phyloP scores from a whole-genome alignment of 1,284 basidiomycete genomes.

The Ceratobasidium sp. region DNA sequence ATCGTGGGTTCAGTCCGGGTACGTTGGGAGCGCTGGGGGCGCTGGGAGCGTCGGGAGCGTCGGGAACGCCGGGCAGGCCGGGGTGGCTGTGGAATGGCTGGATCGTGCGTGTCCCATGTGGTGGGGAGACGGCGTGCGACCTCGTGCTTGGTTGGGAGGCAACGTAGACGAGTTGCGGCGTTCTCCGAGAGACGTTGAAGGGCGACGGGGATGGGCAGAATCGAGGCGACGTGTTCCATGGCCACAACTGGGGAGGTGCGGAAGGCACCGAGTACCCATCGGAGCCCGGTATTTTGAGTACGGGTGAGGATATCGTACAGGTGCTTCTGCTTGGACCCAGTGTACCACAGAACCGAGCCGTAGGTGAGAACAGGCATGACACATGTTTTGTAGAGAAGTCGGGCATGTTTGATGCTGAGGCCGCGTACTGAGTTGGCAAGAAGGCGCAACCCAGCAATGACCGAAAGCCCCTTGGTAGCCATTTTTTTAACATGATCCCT shows the following conservation, averaged over 20 bases:
- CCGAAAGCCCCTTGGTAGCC: constrained; percentile 47
- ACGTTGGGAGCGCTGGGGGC: too few relatives aligned
- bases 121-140: background rate
- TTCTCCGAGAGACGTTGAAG: constrained; percentile 44
- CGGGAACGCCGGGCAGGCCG: too few relatives aligned
- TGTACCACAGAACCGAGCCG: constrained; percentile 53
- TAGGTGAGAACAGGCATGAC: constrained; percentile 40
- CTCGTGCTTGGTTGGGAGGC: background rate
- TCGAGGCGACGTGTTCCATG: constrained; percentile 52
- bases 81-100: background rate
- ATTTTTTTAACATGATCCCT: constrained; percentile 33
- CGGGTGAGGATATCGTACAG: constrained; percentile 48
- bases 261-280: constrained; percentile 54
- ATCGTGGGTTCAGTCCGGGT: background rate
- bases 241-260: constrained; percentile 52
- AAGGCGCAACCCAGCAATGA: constrained; percentile 51
- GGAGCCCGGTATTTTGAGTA: constrained; percentile 51
- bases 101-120: background rate
- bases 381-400: constrained; percentile 45
- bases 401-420: constrained; percentile 48
- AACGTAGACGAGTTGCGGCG: constrained; percentile 7
- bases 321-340: constrained; percentile 44
- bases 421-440: constrained; percentile 56
- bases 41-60: too few relatives aligned
- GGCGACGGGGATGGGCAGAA: constrained; percentile 50